Conservation (phyloP, 805 yeast species). For the Lipomyces spencermartinsiae region DNA sequence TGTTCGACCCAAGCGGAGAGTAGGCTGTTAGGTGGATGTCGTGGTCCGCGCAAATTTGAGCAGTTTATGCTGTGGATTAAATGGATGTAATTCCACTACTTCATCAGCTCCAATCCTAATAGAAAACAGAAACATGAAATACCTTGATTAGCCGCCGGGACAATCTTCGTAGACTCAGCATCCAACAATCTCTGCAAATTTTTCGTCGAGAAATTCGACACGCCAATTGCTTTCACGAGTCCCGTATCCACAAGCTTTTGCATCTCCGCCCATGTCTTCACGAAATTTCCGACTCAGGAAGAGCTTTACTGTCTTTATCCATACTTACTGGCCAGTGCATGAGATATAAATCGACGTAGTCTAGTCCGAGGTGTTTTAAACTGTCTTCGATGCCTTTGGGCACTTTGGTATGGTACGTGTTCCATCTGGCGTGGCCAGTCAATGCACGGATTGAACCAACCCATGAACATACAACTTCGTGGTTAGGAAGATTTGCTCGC, state of each 20-base stretch:
- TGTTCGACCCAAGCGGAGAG: slow-evolving; percentile 71
- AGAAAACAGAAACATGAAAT: neutral
- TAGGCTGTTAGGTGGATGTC: slow-evolving; percentile 71
- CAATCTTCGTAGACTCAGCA: slow-evolving; percentile 52
- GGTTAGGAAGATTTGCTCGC: slow-evolving; percentile 53
- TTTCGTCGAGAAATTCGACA: slow-evolving; percentile 66
- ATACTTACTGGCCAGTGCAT: slow-evolving; percentile 82
- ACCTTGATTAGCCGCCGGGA: slow-evolving; percentile 72
- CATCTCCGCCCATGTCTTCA: slow-evolving; percentile 67
- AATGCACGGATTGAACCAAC: slow-evolving; percentile 46
- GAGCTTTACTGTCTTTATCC: slow-evolving; percentile 49
- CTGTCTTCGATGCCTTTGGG: slow-evolving; percentile 61
- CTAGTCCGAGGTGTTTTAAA: slow-evolving; percentile 65
- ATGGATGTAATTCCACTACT: slow-evolving; percentile 72
- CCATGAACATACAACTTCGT: slow-evolving; percentile 50
- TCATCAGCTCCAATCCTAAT: neutral
- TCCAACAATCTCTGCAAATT: slow-evolving; percentile 26
- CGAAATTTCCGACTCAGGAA: slow-evolving; percentile 48
- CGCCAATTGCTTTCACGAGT: slow-evolving; percentile 71
- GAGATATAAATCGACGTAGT: slow-evolving; percentile 76
- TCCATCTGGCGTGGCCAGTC: slow-evolving; percentile 47
- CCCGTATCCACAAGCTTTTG: slow-evolving; percentile 61
- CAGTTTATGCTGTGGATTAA: slow-evolving; percentile 67
- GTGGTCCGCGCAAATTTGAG: slow-evolving; percentile 57
- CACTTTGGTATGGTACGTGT: slow-evolving; percentile 47